Evolutionary conservation across 805 yeast species (phyloP), one percentile per base, ranked within the genome.

Genomic region (Kurtzmaniella cleridarum): DNA sequence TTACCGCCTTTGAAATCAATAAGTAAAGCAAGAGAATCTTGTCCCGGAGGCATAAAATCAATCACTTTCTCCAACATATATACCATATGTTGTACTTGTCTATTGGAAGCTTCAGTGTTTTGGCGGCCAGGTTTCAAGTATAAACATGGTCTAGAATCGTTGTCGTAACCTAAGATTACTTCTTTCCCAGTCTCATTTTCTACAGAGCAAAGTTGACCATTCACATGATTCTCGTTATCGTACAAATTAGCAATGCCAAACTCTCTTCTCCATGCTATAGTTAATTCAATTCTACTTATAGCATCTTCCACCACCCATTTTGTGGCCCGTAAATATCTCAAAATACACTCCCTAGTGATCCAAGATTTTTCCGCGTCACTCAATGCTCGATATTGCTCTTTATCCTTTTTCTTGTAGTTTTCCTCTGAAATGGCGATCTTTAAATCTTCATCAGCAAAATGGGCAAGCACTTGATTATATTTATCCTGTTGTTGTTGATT

Each of bases 31-130:
- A 93, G 68, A 10, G 95, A 83, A 56, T 91, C 98, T 63, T 93
- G 98, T 16, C 98, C 98, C 0, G 88, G 74, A 1, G 97, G 96
- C 97, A 93, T 91, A 60, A 77, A 86, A 60, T 89, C 95, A 41
- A 91, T 90, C 32, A 85, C 95, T 42, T 90, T 74, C 62, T 93
- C 99, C 39, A 93, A 71, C 89, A 84, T 84, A 66, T 73, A 91
- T 5, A 93, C 98, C 57, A 93, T 69, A 58, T 89, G 96, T 62
- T 93, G 95, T n/a, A 93, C 96, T 57, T 93, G 99, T 50, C 91
- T 76, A 45, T 79, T 83, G 1, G 93, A 78, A 2, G 93, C 79
- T 54, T 87, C 86, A 12, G 99, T 93, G 65, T 93, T 93, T 63
- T 93, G 98, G 57, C 95, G 77, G 11, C 98, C 98, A 0, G 96